Percentiles rank a stretch among this genome's conserved stretches.
phyloP scores from a whole-genome alignment of 257 asterid species.

The Solanum arcanum region DNA sequence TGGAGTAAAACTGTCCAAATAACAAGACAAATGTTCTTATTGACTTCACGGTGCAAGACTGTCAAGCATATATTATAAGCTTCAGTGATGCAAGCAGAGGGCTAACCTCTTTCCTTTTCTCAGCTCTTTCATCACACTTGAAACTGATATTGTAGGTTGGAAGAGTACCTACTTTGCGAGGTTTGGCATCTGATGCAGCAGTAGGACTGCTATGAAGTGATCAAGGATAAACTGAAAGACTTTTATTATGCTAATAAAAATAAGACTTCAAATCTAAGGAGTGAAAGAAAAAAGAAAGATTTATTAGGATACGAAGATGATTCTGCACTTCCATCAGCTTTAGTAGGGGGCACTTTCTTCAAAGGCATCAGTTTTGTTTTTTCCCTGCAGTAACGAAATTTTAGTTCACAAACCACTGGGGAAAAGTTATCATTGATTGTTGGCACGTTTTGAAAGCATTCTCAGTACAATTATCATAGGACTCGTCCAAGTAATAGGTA shows the following conservation, averaged over 20 bases:
- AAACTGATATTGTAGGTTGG: slow-evolving; percentile 78
- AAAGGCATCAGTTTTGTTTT: slow-evolving; percentile 11
- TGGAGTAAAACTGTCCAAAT: slow-evolving; percentile 60
- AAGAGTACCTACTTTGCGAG: slow-evolving; percentile 58
- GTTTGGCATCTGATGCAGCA: slow-evolving; percentile 41
- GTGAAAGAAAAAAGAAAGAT: not conserved
- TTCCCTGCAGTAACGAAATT: slow-evolving; percentile 13
- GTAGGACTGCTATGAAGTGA: slow-evolving; percentile 45
- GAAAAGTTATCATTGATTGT: not conserved
- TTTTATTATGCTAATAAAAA: not conserved
- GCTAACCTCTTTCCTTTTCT: slow-evolving; percentile 84
- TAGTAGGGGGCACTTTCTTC: slow-evolving; percentile 17
- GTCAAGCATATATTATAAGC: not conserved
- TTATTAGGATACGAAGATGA: slow-evolving; percentile 23
- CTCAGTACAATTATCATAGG: not conserved
- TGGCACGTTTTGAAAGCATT: not conserved
- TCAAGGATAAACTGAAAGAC: slow-evolving; percentile 36
- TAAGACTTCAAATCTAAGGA: not conserved
- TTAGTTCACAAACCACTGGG: not conserved
- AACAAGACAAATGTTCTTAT: not conserved
- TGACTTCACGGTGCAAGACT: not conserved
- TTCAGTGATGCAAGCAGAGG: slow-evolving; percentile 1
- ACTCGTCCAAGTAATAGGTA: not conserved
- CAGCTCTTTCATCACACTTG: slow-evolving; percentile 93
- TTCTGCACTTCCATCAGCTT: slow-evolving; percentile 15